These are phyloP conservation scores for Malus hybrid DNA, from an alignment of 331 rosid genomes.

Conservation along the genomic window DNA sequence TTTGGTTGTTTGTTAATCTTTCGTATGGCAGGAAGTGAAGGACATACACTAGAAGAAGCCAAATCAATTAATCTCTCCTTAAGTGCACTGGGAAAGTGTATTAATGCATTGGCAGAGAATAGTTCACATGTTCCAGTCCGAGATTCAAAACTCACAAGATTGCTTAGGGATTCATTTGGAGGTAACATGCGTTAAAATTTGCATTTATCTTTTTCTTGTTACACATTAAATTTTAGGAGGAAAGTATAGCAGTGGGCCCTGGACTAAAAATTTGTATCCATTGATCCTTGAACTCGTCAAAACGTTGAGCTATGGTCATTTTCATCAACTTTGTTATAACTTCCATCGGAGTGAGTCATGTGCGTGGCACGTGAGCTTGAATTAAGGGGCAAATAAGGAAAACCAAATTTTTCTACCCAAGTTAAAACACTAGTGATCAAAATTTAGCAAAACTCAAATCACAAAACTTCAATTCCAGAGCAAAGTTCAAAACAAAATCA, in stretches of 20 bases:
- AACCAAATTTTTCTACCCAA: background rate
- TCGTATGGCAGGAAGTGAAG: conserved; percentile 85
- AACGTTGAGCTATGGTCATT: no score
- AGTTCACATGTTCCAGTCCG: conserved; percentile 93
- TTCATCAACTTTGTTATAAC: no score
- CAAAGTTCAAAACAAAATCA: background rate
- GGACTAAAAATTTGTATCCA: no score
- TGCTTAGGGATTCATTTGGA: conserved; percentile 96
- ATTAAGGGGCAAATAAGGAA: no score
- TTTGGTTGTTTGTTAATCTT: conserved; percentile 4
- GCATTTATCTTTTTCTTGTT: background rate
- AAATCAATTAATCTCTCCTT: conserved; percentile 93
- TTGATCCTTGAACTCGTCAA: no score
- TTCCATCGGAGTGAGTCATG: no score
- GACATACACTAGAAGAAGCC: conserved; percentile 96
- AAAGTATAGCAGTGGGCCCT: no score
- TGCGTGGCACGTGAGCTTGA: no score
- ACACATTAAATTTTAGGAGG: no score
- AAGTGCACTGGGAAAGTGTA: conserved; percentile 95
- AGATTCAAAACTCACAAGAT: conserved; percentile 99
- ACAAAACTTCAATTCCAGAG: background rate
- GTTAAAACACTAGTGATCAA: background rate
- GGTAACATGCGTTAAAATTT: conserved; percentile 38
- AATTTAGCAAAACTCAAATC: background rate
- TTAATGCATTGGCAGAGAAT: conserved; percentile 91